Conservation (phyloP, 306 rosid genomes). For the Cyclanthera cordifolia region DNA sequence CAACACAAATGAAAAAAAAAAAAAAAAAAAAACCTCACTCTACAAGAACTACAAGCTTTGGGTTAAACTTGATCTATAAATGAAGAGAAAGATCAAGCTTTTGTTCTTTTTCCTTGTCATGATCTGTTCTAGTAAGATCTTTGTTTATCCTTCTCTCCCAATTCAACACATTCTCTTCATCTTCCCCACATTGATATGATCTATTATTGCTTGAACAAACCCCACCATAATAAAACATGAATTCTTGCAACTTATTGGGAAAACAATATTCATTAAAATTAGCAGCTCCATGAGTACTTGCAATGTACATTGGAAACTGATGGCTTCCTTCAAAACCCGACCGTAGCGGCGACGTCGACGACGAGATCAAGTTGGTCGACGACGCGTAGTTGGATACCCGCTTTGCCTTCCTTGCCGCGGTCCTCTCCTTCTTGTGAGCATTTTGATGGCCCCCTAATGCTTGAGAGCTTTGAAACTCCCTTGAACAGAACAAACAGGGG, state of each 20-base stretch:
- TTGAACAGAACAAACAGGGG: conserved; percentile 64
- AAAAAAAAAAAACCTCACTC: background rate
- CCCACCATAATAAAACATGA: conserved; percentile 28
- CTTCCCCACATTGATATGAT: conserved; percentile 23
- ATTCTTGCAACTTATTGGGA: conserved; percentile 29
- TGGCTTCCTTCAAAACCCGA: conserved; percentile 36
- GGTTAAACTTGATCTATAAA: conserved; percentile 29
- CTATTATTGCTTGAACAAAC: conserved; percentile 18
- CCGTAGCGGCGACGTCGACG: conserved; percentile 15
- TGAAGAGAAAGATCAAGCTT: conserved; percentile 75
- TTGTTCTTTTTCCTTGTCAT: conserved; percentile 27
- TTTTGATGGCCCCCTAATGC: conserved; percentile 91
- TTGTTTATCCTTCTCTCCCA: conserved; percentile 32
- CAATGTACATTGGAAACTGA: conserved; percentile 28
- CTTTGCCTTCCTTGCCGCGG: conserved; percentile 58
- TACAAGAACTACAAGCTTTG: background rate
- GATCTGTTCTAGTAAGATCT: background rate
- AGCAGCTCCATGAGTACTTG: conserved; percentile 45
- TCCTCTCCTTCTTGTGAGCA: conserved; percentile 80
- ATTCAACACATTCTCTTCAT: conserved; percentile 25
- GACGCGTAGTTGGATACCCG: conserved; percentile 23
- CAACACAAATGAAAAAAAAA: background rate
- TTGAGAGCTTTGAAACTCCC: conserved; percentile 70
- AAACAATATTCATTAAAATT: conserved; percentile 29
- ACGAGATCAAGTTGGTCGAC: conserved; percentile 6